phyloP scores from a whole-genome alignment of 345 rosid species.

The Microcos paniculata region DNA sequence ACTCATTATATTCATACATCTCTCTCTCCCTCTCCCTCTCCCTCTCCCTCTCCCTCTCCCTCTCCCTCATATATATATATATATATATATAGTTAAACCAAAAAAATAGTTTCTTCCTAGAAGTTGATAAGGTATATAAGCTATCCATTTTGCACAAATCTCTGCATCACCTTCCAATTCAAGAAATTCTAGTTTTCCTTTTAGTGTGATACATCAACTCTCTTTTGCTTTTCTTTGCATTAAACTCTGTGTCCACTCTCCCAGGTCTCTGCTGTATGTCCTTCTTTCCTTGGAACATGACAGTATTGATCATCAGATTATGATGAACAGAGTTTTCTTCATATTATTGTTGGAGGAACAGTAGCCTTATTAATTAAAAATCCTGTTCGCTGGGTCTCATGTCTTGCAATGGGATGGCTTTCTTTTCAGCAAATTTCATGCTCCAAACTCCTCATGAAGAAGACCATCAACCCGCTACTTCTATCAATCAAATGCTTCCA shows the following conservation, averaged over 20 bases:
- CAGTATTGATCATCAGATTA: not conserved
- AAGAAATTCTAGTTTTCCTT: constrained; percentile 14
- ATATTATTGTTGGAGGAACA: constrained; percentile 15
- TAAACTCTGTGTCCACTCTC: constrained; percentile 5
- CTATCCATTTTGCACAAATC: constrained; percentile 27
- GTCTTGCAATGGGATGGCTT: constrained; percentile 90
- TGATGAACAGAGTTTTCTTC: not conserved
- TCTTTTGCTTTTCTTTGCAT: constrained; percentile 12
- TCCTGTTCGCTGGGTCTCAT: constrained; percentile 28
- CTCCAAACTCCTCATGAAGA: constrained; percentile 70
- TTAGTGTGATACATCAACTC: not conserved
- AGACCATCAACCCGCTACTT: constrained; percentile 51
- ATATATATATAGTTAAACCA: not conserved
- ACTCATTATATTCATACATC: constrained; percentile 17
- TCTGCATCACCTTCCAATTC: constrained; percentile 24
- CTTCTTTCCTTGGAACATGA: not conserved
- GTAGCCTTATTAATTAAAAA: not conserved
- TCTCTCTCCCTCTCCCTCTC: constrained; percentile 11
- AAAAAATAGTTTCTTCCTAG: constrained; percentile 17
- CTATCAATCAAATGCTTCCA: constrained; percentile 70
- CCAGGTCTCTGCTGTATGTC: not conserved
- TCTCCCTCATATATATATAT: constrained; percentile 3
- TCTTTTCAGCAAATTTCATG: constrained; percentile 84
- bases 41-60: constrained; percentile 4
- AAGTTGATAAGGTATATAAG: constrained; percentile 42